A percentile compares a stretch with the other conserved stretches of the same genome.
Conservation (phyloP, 495 filamentous ascomycete genomes). For the Poronia punctata region DNA sequence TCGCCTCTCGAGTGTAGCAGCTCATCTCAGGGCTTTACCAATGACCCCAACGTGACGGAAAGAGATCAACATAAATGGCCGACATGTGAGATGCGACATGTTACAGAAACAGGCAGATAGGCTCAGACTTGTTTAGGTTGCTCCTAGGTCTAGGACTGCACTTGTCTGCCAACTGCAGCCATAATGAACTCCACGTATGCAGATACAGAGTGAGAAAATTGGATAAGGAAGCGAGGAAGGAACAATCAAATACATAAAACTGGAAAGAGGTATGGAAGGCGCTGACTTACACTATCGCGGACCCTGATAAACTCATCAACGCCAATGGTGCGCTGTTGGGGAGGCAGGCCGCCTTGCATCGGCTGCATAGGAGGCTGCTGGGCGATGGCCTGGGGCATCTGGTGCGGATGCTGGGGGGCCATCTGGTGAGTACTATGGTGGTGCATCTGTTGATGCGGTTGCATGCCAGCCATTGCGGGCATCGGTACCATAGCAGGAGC, state of each 20-base stretch:
- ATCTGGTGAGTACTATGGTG: conserved; percentile 14
- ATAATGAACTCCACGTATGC: no score
- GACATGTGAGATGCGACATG: no score
- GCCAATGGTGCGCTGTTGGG: conserved; percentile 33
- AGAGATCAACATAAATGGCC: no score
- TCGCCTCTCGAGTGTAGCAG: no score
- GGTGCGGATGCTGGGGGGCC: conserved; percentile 14
- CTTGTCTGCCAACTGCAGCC: no score
- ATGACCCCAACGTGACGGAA: no score
- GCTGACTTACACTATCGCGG: conserved; percentile 42
- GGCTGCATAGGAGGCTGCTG: conserved; percentile 20
- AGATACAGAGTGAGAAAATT: background rate
- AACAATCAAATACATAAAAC: background rate
- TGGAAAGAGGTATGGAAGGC: conserved; percentile 1
- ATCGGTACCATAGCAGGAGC: conserved; percentile 24
- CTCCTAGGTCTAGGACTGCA: no score
- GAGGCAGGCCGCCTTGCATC: conserved; percentile 22
- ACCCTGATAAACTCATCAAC: conserved; percentile 43
- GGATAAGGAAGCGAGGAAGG: background rate
- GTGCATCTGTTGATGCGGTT: conserved; percentile 8
- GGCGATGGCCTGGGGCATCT: conserved; percentile 10
- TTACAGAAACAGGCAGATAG: no score
- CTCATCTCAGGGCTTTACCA: no score
- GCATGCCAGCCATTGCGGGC: conserved; percentile 18
- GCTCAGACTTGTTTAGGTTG: no score